Percentiles rank a stretch among this genome's conserved stretches.
phyloP scores from a whole-genome alignment of 352 stramenopile species.

The Pythium folliculosum region DNA sequence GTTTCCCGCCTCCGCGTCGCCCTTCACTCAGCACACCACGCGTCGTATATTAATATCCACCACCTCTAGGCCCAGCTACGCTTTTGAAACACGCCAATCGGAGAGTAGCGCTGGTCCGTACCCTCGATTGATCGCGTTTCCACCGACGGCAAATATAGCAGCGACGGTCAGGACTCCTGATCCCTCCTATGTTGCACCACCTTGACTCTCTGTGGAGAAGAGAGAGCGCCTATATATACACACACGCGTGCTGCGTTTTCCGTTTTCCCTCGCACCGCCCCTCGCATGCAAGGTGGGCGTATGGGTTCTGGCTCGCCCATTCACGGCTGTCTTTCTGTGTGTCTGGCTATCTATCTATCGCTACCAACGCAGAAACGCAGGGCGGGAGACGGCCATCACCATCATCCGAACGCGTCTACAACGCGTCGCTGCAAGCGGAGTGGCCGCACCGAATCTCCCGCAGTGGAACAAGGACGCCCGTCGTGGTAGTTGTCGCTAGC shows the following conservation, averaged over 20 bases:
- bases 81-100: neutral
- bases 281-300: no score
- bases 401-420: neutral
- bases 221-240: no score
- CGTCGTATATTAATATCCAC: neutral
- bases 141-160: neutral
- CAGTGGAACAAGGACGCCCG: neutral
- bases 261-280: neutral
- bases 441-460: neutral
- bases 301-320: neutral
- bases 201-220: no score
- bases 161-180: neutral
- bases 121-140: no score
- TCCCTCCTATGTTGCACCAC: neutral
- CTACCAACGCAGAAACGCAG: neutral
- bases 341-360: neutral
- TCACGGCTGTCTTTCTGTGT: neutral
- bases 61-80: no score
- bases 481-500: neutral
- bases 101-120: neutral
- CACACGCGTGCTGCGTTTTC: neutral
- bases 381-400: neutral
- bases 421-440: no score
- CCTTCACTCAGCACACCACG: neutral
- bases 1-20: no score